These are phyloP conservation scores for Catunica adiposa DNA, from an alignment of 2,329 filamentous ascomycete species.

Conservation along the genomic window DNA sequence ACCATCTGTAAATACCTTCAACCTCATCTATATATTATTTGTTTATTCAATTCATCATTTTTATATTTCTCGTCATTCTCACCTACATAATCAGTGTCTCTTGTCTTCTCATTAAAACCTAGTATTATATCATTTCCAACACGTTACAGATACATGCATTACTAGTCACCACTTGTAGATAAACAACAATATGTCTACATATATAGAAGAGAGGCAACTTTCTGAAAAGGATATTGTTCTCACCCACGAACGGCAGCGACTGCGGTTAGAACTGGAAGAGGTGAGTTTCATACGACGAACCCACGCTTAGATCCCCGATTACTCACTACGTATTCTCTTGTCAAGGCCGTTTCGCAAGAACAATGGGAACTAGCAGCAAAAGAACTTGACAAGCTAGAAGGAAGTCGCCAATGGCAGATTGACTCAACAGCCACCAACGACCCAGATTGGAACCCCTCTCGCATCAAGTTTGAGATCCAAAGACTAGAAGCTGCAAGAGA, in stretches of 20 bases:
- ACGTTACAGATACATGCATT: too few relatives aligned
- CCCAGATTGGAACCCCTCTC: conserved; percentile 52
- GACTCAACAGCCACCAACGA: conserved; percentile 18
- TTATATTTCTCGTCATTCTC: too few relatives aligned
- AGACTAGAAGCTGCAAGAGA: conserved; percentile 60
- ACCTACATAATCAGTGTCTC: too few relatives aligned
- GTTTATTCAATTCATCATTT: too few relatives aligned
- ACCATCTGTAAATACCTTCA: too few relatives aligned
- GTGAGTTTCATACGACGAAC: not conserved
- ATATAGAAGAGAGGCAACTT: too few relatives aligned
- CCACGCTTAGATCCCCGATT: not conserved
- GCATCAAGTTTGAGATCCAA: conserved; percentile 52
- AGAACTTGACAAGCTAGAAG: conserved; percentile 64
- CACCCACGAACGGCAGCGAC: not conserved
- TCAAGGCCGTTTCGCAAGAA: conserved; percentile 46
- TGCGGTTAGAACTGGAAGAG: conserved; percentile 3
- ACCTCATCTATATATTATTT: too few relatives aligned
- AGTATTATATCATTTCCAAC: too few relatives aligned
- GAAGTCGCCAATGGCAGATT: conserved; percentile 67
- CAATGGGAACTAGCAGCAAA: conserved; percentile 63
- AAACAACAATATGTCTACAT: too few relatives aligned
- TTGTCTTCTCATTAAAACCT: too few relatives aligned
- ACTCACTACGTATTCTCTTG: not conserved
- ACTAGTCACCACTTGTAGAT: too few relatives aligned
- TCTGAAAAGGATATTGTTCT: too few relatives aligned